Evolutionary conservation across 805 yeast genomes (phyloP).

Genomic region (Ogataea populi-albae): DNA sequence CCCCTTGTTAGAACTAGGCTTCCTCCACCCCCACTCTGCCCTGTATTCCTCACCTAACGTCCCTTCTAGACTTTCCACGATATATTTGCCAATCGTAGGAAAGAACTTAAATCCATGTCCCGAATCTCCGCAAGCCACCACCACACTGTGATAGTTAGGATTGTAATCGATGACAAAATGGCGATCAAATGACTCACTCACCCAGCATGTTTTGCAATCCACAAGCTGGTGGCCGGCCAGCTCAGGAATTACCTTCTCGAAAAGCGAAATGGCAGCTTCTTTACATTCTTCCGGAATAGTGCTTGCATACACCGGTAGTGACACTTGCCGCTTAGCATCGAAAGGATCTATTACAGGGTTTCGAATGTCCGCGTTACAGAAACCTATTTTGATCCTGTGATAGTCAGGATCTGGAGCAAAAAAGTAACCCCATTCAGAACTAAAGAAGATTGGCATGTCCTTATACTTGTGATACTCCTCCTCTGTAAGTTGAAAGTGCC

Average conservation of each 20-base stretch:
- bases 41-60: slow-evolving; percentile 21
- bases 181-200: slow-evolving; percentile 37
- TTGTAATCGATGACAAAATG: slow-evolving; percentile 38
- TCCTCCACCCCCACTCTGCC: slow-evolving; percentile 34
- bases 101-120: slow-evolving; percentile 45
- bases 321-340: slow-evolving; percentile 19
- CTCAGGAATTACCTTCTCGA: slow-evolving; percentile 35
- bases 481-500: slow-evolving; percentile 36
- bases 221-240: slow-evolving; percentile 30
- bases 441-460: slow-evolving; percentile 41
- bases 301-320: slow-evolving; percentile 35
- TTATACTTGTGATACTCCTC: slow-evolving; percentile 36
- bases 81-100: slow-evolving; percentile 44
- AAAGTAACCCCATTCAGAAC: slow-evolving; percentile 42
- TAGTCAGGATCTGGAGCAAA: slow-evolving; percentile 45
- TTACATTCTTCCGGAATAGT: slow-evolving; percentile 32
- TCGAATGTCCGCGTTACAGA: slow-evolving; percentile 30
- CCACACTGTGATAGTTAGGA: slow-evolving; percentile 32
- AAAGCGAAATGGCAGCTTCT: slow-evolving; percentile 25
- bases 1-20: neutral
- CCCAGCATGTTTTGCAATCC: slow-evolving; percentile 34
- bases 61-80: slow-evolving; percentile 31
- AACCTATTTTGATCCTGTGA: slow-evolving; percentile 36
- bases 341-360: slow-evolving; percentile 28
- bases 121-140: slow-evolving; percentile 44